A percentile compares a stretch with the other conserved stretches of the same genome.
Conservation (phyloP, 2,329 filamentous ascomycete genomes). For the Blastomyces gilchristii region DNA sequence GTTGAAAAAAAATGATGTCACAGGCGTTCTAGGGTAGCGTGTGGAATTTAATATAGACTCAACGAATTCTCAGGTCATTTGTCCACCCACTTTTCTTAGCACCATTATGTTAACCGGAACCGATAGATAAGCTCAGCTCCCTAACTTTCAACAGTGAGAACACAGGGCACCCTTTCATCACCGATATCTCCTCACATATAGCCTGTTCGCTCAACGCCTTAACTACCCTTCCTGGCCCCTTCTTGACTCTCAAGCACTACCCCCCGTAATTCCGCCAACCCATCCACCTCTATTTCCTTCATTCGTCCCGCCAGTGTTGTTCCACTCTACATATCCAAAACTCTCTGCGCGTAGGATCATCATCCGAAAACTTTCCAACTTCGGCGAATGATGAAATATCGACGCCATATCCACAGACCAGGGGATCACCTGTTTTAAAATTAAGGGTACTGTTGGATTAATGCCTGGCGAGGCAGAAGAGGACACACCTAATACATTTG, state of each 20-base stretch:
- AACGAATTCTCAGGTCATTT: neutral
- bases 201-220: neutral
- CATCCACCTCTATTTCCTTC: neutral
- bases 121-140: neutral
- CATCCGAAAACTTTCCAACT: conserved; percentile 29
- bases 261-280: neutral
- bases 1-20: neutral
- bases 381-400: conserved; percentile 25
- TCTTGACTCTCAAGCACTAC: neutral
- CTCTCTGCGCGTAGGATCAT: conserved; percentile 26
- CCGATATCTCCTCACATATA: neutral
- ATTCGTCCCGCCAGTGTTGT: neutral
- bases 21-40: neutral
- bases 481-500: neutral
- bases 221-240: neutral
- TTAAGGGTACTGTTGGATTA: neutral
- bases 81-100: neutral
- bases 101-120: neutral
- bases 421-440: conserved; percentile 9
- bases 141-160: neutral
- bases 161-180: neutral
- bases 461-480: neutral
- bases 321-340: conserved; percentile 12
- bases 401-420: conserved; percentile 22
- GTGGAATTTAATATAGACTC: neutral